These are phyloP conservation scores for Globisporangium camurandrum DNA, from an alignment of 352 stramenopile species.

Conservation along the genomic window DNA sequence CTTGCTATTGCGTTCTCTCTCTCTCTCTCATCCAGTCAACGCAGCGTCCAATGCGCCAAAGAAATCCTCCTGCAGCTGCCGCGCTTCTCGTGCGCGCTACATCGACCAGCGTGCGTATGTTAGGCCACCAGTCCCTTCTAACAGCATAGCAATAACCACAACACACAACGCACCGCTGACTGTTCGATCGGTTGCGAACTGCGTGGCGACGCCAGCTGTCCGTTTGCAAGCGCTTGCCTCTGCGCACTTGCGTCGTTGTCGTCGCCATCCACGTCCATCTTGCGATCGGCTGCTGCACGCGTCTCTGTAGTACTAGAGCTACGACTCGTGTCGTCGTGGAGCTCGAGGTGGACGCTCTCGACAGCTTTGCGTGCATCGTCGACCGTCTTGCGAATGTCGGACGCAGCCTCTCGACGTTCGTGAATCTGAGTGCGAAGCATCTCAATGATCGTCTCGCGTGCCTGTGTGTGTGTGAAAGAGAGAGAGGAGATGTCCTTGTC, in stretches of 20 bases:
- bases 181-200: constrained; percentile 36
- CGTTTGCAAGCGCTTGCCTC: constrained; percentile 9
- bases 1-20: too few species aligned
- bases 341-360: constrained; percentile 46
- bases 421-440: constrained; percentile 79
- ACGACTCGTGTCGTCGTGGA: constrained; percentile 39
- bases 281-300: constrained; percentile 21
- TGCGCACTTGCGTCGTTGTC: constrained; percentile 9
- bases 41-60: constrained; percentile 48
- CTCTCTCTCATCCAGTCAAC: constrained; percentile 20
- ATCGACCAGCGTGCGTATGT: too few species aligned
- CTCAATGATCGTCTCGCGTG: constrained; percentile 76
- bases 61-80: constrained; percentile 59
- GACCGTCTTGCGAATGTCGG: constrained; percentile 72
- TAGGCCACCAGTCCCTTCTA: too few species aligned
- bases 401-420: constrained; percentile 54
- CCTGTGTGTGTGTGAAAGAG: too few species aligned
- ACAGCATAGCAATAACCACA: not conserved
- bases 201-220: constrained; percentile 4
- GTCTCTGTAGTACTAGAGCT: constrained; percentile 11
- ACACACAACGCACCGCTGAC: constrained; percentile 20
- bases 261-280: constrained; percentile 18
- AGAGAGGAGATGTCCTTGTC: too few species aligned
- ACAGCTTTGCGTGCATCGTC: constrained; percentile 56
- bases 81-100: constrained; percentile 36